Percentiles rank a stretch among this genome's conserved stretches.
phyloP scores from a whole-genome alignment of 176 grass and related monocot genomes.

The Chloris gayana region DNA sequence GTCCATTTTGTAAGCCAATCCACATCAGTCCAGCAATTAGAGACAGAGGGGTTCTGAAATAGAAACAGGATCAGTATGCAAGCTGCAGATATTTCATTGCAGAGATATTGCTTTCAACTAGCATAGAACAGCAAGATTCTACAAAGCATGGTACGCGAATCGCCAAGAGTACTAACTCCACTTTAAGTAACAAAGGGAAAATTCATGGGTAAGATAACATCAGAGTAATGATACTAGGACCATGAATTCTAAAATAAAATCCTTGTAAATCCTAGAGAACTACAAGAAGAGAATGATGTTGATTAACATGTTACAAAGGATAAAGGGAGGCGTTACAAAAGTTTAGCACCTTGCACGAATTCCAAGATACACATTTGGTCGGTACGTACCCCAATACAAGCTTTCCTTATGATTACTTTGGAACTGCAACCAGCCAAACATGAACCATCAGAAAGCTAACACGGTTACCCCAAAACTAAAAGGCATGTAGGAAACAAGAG shows the following conservation, averaged over 20 bases:
- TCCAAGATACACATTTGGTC: slow-evolving; percentile 91
- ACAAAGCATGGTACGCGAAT: not conserved
- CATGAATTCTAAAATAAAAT: slow-evolving; percentile 5
- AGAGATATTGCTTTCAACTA: slow-evolving; percentile 23
- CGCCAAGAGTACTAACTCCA: not conserved
- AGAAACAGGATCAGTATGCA: slow-evolving; percentile 39
- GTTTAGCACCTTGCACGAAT: slow-evolving; percentile 81
- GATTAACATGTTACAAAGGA: slow-evolving; percentile 20
- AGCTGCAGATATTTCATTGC: not conserved
- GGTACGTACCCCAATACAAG: slow-evolving; percentile 96
- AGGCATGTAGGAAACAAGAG: not conserved
- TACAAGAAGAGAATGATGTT: slow-evolving; percentile 24
- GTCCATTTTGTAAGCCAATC: slow-evolving; percentile 84
- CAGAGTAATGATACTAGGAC: not conserved
- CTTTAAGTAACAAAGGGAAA: not conserved
- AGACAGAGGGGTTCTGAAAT: slow-evolving; percentile 73
- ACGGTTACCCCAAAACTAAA: slow-evolving; percentile 20
- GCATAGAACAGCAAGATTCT: slow-evolving; percentile 3
- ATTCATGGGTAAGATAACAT: slow-evolving; percentile 1
- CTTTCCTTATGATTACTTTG: slow-evolving; percentile 85
- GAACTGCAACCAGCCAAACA: slow-evolving; percentile 67
- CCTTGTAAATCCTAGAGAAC: slow-evolving; percentile 20
- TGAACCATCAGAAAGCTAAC: slow-evolving; percentile 36
- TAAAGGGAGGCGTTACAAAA: slow-evolving; percentile 3
- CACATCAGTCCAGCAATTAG: slow-evolving; percentile 96